Conservation (phyloP, 805 yeast species). For the Diddensiella caesifluorescens region DNA sequence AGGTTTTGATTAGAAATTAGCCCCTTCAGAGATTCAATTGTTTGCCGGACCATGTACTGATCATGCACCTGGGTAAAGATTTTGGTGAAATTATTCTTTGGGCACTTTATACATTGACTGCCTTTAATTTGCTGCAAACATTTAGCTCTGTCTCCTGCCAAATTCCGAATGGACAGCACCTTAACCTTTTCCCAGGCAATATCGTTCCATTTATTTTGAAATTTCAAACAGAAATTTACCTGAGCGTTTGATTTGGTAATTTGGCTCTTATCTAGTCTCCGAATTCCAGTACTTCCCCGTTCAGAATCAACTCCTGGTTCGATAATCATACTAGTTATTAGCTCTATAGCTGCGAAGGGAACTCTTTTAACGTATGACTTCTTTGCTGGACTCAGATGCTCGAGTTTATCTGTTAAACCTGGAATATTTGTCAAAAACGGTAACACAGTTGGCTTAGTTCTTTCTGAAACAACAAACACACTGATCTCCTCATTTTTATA, state of each 20-base stretch:
- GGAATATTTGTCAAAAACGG: constrained; percentile 10
- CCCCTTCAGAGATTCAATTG: constrained; percentile 52
- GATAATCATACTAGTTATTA: constrained; percentile 7
- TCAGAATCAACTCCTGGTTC: constrained; percentile 7
- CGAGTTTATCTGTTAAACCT: constrained; percentile 9
- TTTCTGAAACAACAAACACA: constrained; percentile 5
- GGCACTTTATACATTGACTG: constrained; percentile 34
- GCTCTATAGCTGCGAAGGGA: constrained; percentile 1
- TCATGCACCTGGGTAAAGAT: constrained; percentile 44
- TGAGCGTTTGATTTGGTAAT: constrained; percentile 1
- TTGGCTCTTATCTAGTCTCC: too few species aligned
- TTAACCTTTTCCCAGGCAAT: constrained; percentile 37
- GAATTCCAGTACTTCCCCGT: too few species aligned
- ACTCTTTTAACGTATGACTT: background rate
- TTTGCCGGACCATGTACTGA: constrained; percentile 41
- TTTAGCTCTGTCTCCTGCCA: constrained; percentile 36
- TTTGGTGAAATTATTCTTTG: constrained; percentile 35
- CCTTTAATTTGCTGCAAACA: constrained; percentile 32
- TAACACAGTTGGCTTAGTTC: background rate
- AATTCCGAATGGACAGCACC: constrained; percentile 34
- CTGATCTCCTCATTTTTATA: constrained; percentile 1
- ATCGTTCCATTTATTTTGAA: constrained; percentile 31
- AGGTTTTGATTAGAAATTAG: constrained; percentile 81
- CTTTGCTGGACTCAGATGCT: background rate
- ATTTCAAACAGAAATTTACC: constrained; percentile 2